Conservation (phyloP, 2,329 filamentous ascomycete genomes). For the Colletotrichum viniferum region DNA sequence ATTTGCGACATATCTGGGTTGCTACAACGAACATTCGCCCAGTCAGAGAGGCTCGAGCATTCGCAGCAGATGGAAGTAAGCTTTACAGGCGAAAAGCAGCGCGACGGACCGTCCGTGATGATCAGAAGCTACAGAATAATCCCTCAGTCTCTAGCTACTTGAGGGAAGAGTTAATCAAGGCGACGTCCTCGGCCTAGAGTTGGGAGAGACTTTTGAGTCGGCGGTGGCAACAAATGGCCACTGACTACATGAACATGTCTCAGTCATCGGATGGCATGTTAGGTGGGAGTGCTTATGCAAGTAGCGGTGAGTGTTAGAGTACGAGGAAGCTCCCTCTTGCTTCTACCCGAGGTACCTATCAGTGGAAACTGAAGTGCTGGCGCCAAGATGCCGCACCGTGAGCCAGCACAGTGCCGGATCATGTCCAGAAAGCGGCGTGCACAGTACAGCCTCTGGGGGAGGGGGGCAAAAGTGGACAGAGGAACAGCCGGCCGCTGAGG, state of each 20-base stretch:
- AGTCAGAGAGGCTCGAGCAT: constrained; percentile 10
- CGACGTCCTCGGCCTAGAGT: background rate
- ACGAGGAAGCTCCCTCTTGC: background rate
- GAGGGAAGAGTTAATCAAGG: background rate
- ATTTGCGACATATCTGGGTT: background rate
- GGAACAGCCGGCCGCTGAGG: background rate
- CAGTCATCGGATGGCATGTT: background rate
- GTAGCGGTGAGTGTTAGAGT: constrained; percentile 2
- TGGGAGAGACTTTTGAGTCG: background rate
- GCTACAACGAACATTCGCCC: background rate
- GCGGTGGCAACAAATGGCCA: background rate
- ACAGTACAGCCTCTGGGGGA: background rate
- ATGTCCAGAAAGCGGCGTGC: background rate
- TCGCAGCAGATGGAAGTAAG: background rate
- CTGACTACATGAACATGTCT: constrained; percentile 1
- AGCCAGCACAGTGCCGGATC: background rate
- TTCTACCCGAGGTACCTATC: background rate
- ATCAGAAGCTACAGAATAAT: background rate
- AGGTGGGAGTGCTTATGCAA: constrained; percentile 2
- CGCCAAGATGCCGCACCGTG: background rate
- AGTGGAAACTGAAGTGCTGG: background rate
- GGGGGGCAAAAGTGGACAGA: background rate
- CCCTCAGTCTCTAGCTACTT: background rate
- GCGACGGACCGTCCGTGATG: background rate
- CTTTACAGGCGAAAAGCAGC: background rate